Evolutionary conservation across 305 asterid genomes (phyloP), one percentile per base, ranked within the genome.

Genomic region (Rubia tinctorum): DNA sequence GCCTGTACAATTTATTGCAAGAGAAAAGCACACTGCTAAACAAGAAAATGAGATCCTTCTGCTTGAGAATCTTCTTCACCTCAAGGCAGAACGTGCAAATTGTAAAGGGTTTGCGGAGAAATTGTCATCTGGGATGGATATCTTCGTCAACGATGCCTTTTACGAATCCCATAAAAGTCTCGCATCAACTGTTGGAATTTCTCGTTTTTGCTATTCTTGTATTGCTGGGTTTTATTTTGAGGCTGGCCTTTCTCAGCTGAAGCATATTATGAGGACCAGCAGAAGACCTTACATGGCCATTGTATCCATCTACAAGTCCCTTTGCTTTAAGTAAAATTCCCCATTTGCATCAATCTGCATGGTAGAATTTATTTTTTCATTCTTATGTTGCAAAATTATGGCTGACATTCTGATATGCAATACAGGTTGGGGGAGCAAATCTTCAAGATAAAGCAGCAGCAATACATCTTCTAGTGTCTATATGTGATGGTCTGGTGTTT

Each of bases 361-460:
- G 58, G 65, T 60, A 17, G 60, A 63, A 14, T 3, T 8, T 53
- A 6, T 68, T 25, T 30, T 4, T 23, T 45, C 18, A 8, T 51
- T 8, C 12, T 71, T 68, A 75, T 39, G n/a, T 66, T 73, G 68
- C 56, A 14, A 44, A 15, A 42, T 61, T 73, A 40, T 45, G 74
- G 40, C 45, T 68, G 43, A 74, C 64, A 63, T 51, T 80, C 71
- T 69, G 34, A 71, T 77, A 71, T 68, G 75, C 43, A 63, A 45
- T 83, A 81, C 96, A 94, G 97, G 82, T 94, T 71, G 90, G 96
- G 37, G 99, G 99, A 71, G 86, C 88, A 60, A 88, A 86, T 80
- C 88, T 94, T 69, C 79, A 78, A 60, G 87, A 76, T 37, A 94
- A 94, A 88, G 91, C 88, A 76, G 84, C 81, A 53, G 97, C 96